Conservation (phyloP, 1,284 basidiomycete genomes). For the Cryptococcus floricola region DNA sequence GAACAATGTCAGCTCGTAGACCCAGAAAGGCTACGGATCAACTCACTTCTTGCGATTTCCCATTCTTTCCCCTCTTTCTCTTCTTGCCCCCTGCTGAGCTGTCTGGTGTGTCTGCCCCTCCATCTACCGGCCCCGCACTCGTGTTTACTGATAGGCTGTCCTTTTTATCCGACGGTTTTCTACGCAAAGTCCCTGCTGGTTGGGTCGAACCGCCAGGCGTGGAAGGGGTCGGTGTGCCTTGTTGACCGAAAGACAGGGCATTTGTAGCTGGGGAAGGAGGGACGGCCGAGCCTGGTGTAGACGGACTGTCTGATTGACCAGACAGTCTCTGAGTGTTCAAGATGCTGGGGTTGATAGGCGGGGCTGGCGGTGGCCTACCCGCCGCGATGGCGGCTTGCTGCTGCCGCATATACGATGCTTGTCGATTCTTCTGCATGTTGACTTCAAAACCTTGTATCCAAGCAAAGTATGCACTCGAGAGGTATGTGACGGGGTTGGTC, state of each 20-base stretch:
- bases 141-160: not conserved
- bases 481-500: constrained; percentile 31
- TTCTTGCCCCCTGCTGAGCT: constrained; percentile 11
- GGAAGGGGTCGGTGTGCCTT: constrained; percentile 2
- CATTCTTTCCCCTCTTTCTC: constrained; percentile 19
- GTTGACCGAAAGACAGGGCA: not conserved
- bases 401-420: constrained; percentile 10
- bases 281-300: constrained; percentile 1
- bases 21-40: no score
- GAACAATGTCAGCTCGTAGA: not conserved
- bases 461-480: constrained; percentile 33
- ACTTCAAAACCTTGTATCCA: constrained; percentile 40
- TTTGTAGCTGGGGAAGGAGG: not conserved
- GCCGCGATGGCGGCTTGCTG: constrained; percentile 2
- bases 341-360: not conserved
- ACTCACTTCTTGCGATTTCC: not conserved
- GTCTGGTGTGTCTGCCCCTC: not conserved
- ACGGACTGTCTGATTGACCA: not conserved
- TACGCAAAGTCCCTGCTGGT: not conserved
- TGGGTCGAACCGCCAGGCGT: not conserved
- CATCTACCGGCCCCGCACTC: not conserved
- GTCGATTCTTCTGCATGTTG: constrained; percentile 25
- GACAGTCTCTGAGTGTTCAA: not conserved
- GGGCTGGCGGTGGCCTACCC: constrained; percentile 13
- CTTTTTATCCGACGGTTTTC: not conserved